Percentiles rank a stretch among this genome's conserved stretches.
Conservation (phyloP, 805 yeast genomes). For the Candida nemodendra region DNA sequence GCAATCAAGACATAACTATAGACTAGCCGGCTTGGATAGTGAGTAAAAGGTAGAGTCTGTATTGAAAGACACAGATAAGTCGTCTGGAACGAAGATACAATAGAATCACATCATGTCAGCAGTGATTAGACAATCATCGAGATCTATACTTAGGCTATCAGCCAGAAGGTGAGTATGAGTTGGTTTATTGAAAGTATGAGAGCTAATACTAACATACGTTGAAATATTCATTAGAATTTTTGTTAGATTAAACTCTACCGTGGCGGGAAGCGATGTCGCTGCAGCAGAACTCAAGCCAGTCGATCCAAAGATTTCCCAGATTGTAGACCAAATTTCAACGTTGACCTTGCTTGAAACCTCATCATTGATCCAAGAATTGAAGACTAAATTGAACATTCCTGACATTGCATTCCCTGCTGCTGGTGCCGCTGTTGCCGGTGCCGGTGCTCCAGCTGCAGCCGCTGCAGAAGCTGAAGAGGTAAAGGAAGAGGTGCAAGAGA, state of each 20-base stretch:
- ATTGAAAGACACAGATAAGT: too few relatives aligned
- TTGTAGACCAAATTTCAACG: conserved; percentile 88
- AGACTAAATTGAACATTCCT: conserved; percentile 83
- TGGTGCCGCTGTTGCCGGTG: conserved; percentile 58
- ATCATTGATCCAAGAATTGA: conserved; percentile 75
- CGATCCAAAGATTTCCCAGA: conserved; percentile 82
- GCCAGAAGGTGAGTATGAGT: conserved; percentile 12
- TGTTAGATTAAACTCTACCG: conserved; percentile 54
- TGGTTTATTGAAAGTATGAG: conserved; percentile 49
- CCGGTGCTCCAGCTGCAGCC: conserved; percentile 63
- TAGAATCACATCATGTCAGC: conserved; percentile 18
- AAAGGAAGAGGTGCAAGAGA: conserved; percentile 81
- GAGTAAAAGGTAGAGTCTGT: too few relatives aligned
- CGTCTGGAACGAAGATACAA: too few relatives aligned
- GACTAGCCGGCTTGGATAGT: too few relatives aligned
- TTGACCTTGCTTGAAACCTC: conserved; percentile 93
- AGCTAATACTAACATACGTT: too few relatives aligned
- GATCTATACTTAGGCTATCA: conserved; percentile 20
- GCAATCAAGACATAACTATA: too few relatives aligned
- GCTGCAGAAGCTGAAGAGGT: conserved; percentile 72
- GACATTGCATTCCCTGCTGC: conserved; percentile 84
- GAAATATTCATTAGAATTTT: conserved; percentile 62
- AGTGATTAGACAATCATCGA: conserved; percentile 20
- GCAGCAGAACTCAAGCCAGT: conserved; percentile 47
- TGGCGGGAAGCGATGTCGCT: conserved; percentile 22